Base-by-base conservation (phyloP, 2,329 filamentous ascomycete species). In the Diplodia corticola region DNA sequence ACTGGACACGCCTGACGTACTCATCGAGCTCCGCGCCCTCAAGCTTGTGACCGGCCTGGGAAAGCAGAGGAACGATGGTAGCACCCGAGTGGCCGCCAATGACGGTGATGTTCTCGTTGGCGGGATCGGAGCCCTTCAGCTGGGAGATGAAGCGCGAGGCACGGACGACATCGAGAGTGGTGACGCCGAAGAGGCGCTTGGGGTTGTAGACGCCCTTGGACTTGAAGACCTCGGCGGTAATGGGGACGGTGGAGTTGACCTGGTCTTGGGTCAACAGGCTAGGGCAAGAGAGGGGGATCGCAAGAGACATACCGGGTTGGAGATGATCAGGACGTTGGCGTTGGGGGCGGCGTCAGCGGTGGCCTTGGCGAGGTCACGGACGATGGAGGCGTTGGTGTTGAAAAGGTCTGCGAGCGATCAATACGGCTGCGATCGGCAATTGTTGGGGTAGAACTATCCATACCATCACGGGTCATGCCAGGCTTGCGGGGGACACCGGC, bases 321-420 rank as follows among this genome's bases (percentile, higher is more conserved):
- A 88, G 84, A 99, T 99, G 86, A 99, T 88, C 79, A 98, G 89
- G 81, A 98, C 86, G 84, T 96, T 96, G 82, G 95, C 95, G 71
- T 97, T 86, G 76, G 95, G 95, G 78, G 90, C 87, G 73, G 91
- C 87, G 77, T 96, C 89, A 77, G 95, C 95, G 78, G 88, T 89
- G 76, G 93, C 93, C 88, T 97, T 96, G 84, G 94, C 93, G 72
- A 99, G 89, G 83, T 98, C 95, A 78, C 94, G 93, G 80, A 99
- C 95, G 81, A 99, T 99, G 80, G 92, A 96, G 82, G 95, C 95
- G 83, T 99, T 99, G 87, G 94, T 99, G 89, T 98, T 98, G 93
- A 99, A 99, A 71, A 99, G 90, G 81, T 99, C 94, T 88, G 67
- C 24, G 24, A 48, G 53, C 26, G 46, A 63, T 53, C 35, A 51